Conservation (phyloP, 257 asterid species). For the Forsythia viridissima region DNA sequence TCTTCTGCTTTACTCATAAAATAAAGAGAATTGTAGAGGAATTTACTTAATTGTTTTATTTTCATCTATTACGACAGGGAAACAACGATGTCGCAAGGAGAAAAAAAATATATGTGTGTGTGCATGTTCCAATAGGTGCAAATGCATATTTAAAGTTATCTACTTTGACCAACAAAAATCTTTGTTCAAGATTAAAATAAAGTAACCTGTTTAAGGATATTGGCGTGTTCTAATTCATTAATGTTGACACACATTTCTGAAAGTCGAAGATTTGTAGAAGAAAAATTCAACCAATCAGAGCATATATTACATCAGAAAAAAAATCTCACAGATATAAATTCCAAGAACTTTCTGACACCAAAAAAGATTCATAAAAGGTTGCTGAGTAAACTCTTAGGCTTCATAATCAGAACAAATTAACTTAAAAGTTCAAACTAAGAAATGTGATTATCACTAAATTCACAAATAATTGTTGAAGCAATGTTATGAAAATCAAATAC, state of each 20-base stretch:
- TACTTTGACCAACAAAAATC: slow-evolving; percentile 2
- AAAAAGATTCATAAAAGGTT: not conserved
- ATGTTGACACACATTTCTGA: not conserved
- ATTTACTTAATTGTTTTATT: not conserved
- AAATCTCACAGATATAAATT: not conserved
- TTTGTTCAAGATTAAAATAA: slow-evolving; percentile 6
- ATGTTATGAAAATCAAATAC: not conserved
- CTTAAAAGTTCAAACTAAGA: not conserved
- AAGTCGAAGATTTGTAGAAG: not conserved
- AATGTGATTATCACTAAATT: not conserved
- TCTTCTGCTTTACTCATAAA: not conserved
- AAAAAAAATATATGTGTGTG: not conserved
- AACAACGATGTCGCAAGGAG: not conserved
- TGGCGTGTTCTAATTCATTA: not conserved
- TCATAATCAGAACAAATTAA: not conserved
- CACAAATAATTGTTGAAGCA: not conserved
- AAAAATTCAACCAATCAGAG: not conserved
- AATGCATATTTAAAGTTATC: not conserved
- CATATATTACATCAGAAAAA: no score
- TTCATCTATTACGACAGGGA: not conserved
- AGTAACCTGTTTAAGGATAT: not conserved
- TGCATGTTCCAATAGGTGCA: not conserved
- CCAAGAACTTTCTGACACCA: not conserved
- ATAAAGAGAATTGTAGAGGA: not conserved
- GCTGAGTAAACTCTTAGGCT: not conserved